Conservation (phyloP, 2,329 filamentous ascomycete species). For the Aspergillus niger region DNA sequence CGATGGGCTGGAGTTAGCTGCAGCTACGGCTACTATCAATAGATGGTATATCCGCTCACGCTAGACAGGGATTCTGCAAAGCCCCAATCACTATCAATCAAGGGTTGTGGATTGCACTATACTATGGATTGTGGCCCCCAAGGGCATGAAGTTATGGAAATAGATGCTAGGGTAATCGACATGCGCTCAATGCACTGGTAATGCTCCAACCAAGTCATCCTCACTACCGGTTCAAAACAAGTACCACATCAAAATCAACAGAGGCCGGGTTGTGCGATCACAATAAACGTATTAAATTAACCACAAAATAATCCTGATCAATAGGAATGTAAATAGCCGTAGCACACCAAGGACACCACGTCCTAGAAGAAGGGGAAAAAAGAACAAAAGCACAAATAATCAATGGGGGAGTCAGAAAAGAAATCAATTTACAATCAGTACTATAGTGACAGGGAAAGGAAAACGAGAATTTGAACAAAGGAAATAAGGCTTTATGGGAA, state of each 20-base stretch:
- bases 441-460: constrained; percentile 19
- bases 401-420: not conserved
- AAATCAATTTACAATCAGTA: constrained; percentile 22
- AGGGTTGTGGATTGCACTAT: no score
- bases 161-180: no score
- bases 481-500: constrained; percentile 23
- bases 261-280: not conserved
- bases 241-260: no score
- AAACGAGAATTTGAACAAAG: constrained; percentile 25
- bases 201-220: not conserved
- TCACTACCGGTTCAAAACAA: not conserved
- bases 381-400: not conserved
- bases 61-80: no score
- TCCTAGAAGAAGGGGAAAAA: not conserved
- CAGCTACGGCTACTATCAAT: no score
- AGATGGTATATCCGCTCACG: no score
- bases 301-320: constrained; percentile 4
- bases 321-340: not conserved
- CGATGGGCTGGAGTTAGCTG: no score
- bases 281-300: constrained; percentile 11
- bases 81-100: no score
- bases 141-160: no score
- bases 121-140: no score
- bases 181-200: not conserved
- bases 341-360: constrained; percentile 1